These are phyloP conservation scores for Orbilia oligospora DNA, from an alignment of 2,329 filamentous ascomycete genomes.

Conservation along the genomic window DNA sequence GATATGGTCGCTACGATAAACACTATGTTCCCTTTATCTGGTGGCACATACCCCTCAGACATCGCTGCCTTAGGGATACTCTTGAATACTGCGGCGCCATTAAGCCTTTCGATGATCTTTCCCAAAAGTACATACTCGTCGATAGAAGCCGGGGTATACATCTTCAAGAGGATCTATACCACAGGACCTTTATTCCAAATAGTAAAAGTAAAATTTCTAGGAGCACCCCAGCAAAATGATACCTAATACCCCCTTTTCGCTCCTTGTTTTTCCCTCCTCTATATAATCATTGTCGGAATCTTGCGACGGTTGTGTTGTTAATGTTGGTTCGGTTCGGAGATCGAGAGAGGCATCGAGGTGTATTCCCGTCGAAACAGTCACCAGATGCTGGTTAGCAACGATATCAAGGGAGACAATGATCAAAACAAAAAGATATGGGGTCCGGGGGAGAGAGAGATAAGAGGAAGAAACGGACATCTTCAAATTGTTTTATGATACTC, in stretches of 20 bases:
- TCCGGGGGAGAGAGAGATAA: neutral
- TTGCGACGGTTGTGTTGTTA: slow-evolving; percentile 47
- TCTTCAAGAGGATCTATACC: neutral
- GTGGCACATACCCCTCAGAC: slow-evolving; percentile 30
- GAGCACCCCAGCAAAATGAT: neutral
- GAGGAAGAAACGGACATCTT: neutral
- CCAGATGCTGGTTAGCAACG: slow-evolving; percentile 2
- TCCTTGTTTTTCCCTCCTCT: neutral
- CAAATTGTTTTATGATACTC: neutral
- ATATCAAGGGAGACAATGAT: slow-evolving; percentile 4
- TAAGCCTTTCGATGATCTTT: slow-evolving; percentile 25
- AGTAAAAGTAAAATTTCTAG: neutral
- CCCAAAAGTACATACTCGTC: slow-evolving; percentile 33
- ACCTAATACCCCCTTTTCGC: neutral
- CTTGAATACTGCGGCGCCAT: slow-evolving; percentile 41
- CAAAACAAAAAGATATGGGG: neutral
- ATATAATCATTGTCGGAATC: slow-evolving; percentile 36
- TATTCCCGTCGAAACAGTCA: slow-evolving; percentile 23
- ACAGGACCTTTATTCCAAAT: neutral
- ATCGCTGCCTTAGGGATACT: slow-evolving; percentile 20
- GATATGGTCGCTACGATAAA: slow-evolving; percentile 34
- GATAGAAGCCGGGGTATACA: slow-evolving; percentile 34
- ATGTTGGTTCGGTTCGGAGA: neutral
- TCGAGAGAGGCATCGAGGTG: neutral
- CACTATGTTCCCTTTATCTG: slow-evolving; percentile 34